These are phyloP conservation scores for Erodium trifolium DNA, from an alignment of 441 rosid species.

Conservation along the genomic window DNA sequence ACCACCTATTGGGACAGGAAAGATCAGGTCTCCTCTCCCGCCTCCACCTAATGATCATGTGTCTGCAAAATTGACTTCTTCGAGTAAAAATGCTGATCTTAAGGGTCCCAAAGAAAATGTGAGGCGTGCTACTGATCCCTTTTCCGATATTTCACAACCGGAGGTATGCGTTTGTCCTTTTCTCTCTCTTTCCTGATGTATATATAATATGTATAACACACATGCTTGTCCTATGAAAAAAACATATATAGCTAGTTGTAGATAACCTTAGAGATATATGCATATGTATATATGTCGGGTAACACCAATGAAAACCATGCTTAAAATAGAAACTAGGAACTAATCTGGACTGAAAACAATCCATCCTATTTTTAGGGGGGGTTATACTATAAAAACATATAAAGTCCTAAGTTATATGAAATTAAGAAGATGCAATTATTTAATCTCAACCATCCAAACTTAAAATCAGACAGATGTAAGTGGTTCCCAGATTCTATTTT, in stretches of 20 bases:
- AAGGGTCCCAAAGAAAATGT: constrained; percentile 28
- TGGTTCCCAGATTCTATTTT: no score
- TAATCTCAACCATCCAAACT: no score
- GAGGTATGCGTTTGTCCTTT: constrained; percentile 39
- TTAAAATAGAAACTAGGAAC: no score
- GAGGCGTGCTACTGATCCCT: constrained; percentile 38
- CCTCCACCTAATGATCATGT: constrained; percentile 95
- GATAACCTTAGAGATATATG: no score
- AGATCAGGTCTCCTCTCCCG: constrained; percentile 71
- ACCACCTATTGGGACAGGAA: constrained; percentile 53
- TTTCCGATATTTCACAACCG: constrained; percentile 65
- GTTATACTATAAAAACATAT: no score
- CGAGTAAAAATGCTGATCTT: constrained; percentile 23
- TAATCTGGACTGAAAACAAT: no score
- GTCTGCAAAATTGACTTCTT: constrained; percentile 40
- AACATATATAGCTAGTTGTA: not conserved
- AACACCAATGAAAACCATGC: no score
- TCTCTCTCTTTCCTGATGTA: not conserved
- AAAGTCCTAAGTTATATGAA: no score
- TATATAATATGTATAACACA: not conserved
- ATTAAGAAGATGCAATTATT: no score
- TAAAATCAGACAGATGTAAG: no score
- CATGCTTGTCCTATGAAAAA: no score
- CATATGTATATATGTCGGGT: not conserved
- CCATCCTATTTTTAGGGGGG: no score